phyloP scores from a whole-genome alignment of 2,329 filamentous ascomycete genomes.

The Westerdykella aurantiaca region DNA sequence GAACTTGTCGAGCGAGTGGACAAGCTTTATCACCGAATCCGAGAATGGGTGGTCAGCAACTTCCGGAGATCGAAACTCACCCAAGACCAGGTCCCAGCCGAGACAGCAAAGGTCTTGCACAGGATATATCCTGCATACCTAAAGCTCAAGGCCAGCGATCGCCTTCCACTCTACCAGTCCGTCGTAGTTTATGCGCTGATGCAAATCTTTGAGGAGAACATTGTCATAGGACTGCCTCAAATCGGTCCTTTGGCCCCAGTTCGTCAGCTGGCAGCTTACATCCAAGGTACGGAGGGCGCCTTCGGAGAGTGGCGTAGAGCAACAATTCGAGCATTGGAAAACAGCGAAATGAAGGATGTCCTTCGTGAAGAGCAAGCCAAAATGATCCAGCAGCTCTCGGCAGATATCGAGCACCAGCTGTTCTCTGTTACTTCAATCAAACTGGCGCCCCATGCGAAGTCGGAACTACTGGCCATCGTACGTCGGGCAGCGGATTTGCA shows the following conservation, averaged over 20 bases:
- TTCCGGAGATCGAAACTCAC: slow-evolving; percentile 57
- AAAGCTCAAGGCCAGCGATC: slow-evolving; percentile 13
- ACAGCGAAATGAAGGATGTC: slow-evolving; percentile 6
- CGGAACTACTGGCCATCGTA: slow-evolving; percentile 19
- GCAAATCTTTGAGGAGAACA: slow-evolving; percentile 22
- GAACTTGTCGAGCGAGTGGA: slow-evolving; percentile 59
- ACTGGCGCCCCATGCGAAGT: slow-evolving; percentile 13
- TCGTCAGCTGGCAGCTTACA: slow-evolving; percentile 12
- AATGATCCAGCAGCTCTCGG: slow-evolving; percentile 14
- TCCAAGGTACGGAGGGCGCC: slow-evolving; percentile 13
- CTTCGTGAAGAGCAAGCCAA: slow-evolving; percentile 11
- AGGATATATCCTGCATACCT: slow-evolving; percentile 14
- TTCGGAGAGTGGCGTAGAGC: slow-evolving; percentile 26
- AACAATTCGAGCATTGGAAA: slow-evolving; percentile 24
- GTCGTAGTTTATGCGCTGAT: slow-evolving; percentile 22
- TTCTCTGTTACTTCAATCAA: slow-evolving; percentile 19
- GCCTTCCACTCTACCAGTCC: slow-evolving; percentile 30
- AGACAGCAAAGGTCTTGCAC: slow-evolving; percentile 13
- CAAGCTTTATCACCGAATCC: slow-evolving; percentile 59
- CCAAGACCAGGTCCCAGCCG: slow-evolving; percentile 12
- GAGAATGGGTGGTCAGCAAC: slow-evolving; percentile 69
- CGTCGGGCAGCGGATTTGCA: slow-evolving; percentile 22
- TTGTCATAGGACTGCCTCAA: slow-evolving; percentile 23
- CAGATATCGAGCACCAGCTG: slow-evolving; percentile 18
- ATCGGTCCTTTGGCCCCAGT: slow-evolving; percentile 15